These are phyloP conservation scores for Esteya vermicola DNA, from an alignment of 2,329 filamentous ascomycete species.

Conservation along the genomic window DNA sequence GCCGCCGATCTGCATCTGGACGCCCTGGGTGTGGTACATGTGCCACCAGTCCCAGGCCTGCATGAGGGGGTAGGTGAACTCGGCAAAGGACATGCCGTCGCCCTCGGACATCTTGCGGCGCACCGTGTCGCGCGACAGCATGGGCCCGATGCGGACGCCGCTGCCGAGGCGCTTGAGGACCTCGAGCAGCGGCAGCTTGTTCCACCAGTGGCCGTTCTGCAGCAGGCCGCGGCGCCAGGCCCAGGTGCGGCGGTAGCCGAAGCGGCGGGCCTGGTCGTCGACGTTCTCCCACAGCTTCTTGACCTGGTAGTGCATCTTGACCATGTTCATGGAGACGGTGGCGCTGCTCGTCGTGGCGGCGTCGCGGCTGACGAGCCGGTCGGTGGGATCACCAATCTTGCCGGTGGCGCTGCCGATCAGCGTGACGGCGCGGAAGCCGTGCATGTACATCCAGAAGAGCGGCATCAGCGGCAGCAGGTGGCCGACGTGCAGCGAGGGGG, in stretches of 20 bases:
- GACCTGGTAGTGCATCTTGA: slow-evolving; percentile 55
- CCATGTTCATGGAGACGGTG: slow-evolving; percentile 47
- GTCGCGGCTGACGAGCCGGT: slow-evolving; percentile 48
- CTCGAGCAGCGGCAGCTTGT: slow-evolving; percentile 56
- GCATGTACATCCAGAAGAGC: slow-evolving; percentile 69
- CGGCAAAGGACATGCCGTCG: slow-evolving; percentile 85
- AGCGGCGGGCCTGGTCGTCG: slow-evolving; percentile 46
- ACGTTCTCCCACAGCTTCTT: slow-evolving; percentile 63
- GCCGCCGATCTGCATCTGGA: slow-evolving; percentile 84
- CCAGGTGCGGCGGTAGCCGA: slow-evolving; percentile 49
- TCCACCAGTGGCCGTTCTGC: slow-evolving; percentile 81
- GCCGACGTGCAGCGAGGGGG: slow-evolving; percentile 64
- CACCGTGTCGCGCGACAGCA: slow-evolving; percentile 77
- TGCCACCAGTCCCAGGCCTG: slow-evolving; percentile 97
- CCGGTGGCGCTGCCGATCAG: slow-evolving; percentile 63
- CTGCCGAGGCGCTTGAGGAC: slow-evolving; percentile 61
- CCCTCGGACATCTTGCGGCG: slow-evolving; percentile 61
- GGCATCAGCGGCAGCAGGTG: slow-evolving; percentile 73
- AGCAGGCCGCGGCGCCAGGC: slow-evolving; percentile 52
- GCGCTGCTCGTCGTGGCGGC: slow-evolving; percentile 31
- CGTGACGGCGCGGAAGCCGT: slow-evolving; percentile 54
- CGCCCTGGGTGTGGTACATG: slow-evolving; percentile 51
- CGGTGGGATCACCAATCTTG: slow-evolving; percentile 67
- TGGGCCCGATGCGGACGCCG: slow-evolving; percentile 63
- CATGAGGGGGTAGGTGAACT: slow-evolving; percentile 85